Evolutionary conservation across 441 rosid genomes (phyloP).

Genomic region (Pelargonium myrrhifolium): DNA sequence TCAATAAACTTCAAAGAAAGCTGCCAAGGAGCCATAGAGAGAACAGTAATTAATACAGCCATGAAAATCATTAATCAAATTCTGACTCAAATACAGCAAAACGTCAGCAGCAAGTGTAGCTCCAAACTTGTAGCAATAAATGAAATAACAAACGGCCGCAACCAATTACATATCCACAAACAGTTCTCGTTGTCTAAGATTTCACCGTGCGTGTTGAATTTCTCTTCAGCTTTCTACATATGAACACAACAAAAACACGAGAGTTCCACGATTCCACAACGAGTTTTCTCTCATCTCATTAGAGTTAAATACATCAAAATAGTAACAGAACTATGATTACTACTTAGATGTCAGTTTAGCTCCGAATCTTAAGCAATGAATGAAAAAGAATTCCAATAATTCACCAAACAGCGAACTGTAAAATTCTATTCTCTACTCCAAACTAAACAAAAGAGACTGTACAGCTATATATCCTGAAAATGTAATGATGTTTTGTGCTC

Average conservation of each 20-base stretch:
- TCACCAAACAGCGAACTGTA: background rate
- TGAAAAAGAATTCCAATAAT: background rate
- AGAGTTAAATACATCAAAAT: background rate
- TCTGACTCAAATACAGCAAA: slow-evolving; percentile 8
- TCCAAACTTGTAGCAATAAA: background rate
- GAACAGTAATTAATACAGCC: background rate
- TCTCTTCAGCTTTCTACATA: background rate
- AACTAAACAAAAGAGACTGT: background rate
- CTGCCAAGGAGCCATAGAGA: slow-evolving; percentile 13
- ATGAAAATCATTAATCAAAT: background rate
- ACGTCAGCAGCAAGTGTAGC: too few relatives aligned
- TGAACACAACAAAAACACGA: background rate
- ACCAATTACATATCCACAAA: background rate
- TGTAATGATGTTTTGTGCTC: too few relatives aligned
- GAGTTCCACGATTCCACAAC: background rate
- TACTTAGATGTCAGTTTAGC: background rate
- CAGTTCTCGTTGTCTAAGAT: too few relatives aligned
- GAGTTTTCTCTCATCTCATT: background rate
- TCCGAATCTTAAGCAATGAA: too few relatives aligned
- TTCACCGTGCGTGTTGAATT: background rate
- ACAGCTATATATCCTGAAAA: too few relatives aligned
- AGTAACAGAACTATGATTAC: background rate
- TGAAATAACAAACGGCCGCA: background rate
- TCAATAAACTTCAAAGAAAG: slow-evolving; percentile 66
- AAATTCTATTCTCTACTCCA: background rate